A percentile compares a stretch with the other conserved stretches of the same genome.
phyloP scores from a whole-genome alignment of 2,329 filamentous ascomycete genomes.

The Beauveria rudraprayagi region DNA sequence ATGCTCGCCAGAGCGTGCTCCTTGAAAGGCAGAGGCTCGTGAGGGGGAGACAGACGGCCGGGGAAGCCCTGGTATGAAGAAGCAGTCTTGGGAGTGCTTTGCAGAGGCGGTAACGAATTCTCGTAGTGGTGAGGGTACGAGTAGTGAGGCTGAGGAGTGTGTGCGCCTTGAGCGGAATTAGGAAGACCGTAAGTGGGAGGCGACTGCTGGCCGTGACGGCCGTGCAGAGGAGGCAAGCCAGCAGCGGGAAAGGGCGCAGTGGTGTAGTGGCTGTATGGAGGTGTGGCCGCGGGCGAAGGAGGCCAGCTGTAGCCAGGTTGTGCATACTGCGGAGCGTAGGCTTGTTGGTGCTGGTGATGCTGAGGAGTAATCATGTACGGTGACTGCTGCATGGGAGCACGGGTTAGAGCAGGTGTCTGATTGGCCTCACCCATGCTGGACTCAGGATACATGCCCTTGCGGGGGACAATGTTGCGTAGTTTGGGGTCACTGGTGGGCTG shows the following conservation, averaged over 20 bases:
- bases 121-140: conserved; percentile 24
- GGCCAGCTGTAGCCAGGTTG: conserved; percentile 44
- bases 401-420: conserved; percentile 71
- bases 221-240: conserved; percentile 1
- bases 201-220: conserved; percentile 13
- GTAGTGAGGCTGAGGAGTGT: conserved; percentile 23
- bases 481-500: conserved; percentile 75
- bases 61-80: conserved; percentile 26
- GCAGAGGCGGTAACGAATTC: conserved; percentile 30
- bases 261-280: conserved; percentile 42
- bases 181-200: conserved; percentile 15
- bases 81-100: conserved; percentile 21
- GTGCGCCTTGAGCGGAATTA: conserved; percentile 17
- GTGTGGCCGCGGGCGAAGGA: conserved; percentile 47
- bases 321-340: conserved; percentile 33
- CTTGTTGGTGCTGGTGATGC: conserved; percentile 24
- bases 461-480: conserved; percentile 73
- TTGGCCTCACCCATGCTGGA: conserved; percentile 83
- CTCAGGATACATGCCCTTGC: conserved; percentile 95
- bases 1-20: conserved; percentile 34
- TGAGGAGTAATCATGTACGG: conserved; percentile 30
- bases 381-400: conserved; percentile 55
- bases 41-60: conserved; percentile 28
- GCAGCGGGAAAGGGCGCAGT: conserved; percentile 28
- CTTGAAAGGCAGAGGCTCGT: conserved; percentile 37